Evolutionary conservation across 2,329 filamentous ascomycete species (phyloP), one percentile per base, ranked within the genome.

Genomic region (Immersiporthe knoxdaviesiana): DNA sequence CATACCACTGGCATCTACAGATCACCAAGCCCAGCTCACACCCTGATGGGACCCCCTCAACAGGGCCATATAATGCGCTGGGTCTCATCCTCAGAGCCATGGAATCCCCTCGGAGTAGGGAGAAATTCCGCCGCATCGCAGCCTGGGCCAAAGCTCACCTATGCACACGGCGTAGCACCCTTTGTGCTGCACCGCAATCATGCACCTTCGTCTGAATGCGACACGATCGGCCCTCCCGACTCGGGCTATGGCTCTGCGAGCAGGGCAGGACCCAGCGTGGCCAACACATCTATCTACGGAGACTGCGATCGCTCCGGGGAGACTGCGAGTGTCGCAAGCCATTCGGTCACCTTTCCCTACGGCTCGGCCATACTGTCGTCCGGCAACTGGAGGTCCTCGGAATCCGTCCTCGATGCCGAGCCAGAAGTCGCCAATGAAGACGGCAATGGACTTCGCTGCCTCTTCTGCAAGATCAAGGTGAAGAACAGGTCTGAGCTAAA

Each of bases 401-500:
- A 52, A 54, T 60, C 67, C 11, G 21, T 12, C 1, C 52, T 60
- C 27, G 52, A 41, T 7, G 37, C 39, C 12, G n/a, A 68, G 10
- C 2, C 52, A n/a, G 12, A 37, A 2, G 24, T 58, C 14, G 21
- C 58, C 10, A 24, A 30, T 59, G n/a, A 14, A 30, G 54, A 44
- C 3, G 41, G 66, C 4, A 68, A 66, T 35, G 71, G 68, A 41
- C 73, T 79, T 50, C 52, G 72, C 10, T 87, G 85, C 61, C 70
- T 72, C 3, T 71, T 70, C 0, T 89, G 87, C 72, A 44, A 77
- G 0, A 78, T 78, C 37, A 8, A 11, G 3, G 76, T 85, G 66
- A 87, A 81, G 75, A 89, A 85, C 2, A 82, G 79, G 67, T 88
- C 87, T 1, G 86, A 88, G 73, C 74, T 87, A 65, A 88, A 84